Conservation (phyloP, 129 eudicot species). For the Ambrosia artemisiifolia region DNA sequence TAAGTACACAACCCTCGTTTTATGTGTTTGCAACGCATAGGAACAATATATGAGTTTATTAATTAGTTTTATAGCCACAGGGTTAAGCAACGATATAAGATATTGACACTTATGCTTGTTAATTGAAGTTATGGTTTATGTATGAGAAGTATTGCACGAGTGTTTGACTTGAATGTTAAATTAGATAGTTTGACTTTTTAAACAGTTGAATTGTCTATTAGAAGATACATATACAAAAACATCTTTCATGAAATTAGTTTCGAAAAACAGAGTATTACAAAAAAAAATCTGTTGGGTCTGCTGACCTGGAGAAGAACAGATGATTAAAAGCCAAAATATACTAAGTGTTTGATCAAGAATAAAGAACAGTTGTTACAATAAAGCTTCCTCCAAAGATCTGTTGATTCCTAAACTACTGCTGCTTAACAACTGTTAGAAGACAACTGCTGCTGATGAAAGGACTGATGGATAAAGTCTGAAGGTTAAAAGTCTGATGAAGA, state of each 20-base stretch:
- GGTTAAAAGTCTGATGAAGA: too few relatives aligned
- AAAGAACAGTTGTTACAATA: too few relatives aligned
- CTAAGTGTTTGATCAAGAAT: too few relatives aligned
- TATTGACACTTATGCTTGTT: neutral
- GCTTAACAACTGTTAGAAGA: too few relatives aligned
- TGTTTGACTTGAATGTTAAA: neutral
- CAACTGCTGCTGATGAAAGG: too few relatives aligned
- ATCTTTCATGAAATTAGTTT: neutral
- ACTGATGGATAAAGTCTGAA: too few relatives aligned
- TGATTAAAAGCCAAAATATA: too few relatives aligned
- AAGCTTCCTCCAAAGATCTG: too few relatives aligned
- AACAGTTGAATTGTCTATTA: neutral
- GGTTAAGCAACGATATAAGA: neutral
- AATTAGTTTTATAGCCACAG: neutral
- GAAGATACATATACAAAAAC: neutral
- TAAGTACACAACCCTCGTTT: conserved; percentile 20
- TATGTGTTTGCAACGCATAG: neutral
- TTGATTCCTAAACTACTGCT: too few relatives aligned
- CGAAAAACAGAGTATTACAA: too few relatives aligned
- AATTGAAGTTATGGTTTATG: neutral
- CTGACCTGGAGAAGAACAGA: too few relatives aligned
- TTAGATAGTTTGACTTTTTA: neutral
- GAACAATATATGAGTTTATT: neutral
- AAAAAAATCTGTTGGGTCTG: too few relatives aligned
- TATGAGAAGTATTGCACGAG: neutral